phyloP scores from a whole-genome alignment of 2,329 filamentous ascomycete species.

The Cladosporium sp. region DNA sequence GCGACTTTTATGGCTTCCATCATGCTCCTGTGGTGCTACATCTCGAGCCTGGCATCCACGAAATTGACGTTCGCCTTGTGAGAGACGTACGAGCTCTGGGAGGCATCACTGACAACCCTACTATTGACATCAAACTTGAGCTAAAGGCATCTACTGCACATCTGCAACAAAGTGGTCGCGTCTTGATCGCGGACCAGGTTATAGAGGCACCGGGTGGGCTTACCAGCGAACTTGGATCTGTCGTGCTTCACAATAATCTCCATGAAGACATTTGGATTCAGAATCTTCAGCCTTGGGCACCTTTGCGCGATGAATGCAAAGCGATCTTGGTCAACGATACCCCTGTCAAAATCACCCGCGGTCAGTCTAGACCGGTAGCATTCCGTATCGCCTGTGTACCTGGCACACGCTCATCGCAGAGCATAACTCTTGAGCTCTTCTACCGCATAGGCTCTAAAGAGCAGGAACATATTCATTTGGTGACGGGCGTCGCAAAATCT shows the following conservation, averaged over 20 bases:
- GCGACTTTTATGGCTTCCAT: slow-evolving; percentile 52
- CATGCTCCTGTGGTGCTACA: slow-evolving; percentile 48
- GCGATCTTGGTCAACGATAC: slow-evolving; percentile 13
- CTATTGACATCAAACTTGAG: slow-evolving; percentile 40
- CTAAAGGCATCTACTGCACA: slow-evolving; percentile 25
- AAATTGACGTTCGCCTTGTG: slow-evolving; percentile 50
- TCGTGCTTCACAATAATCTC: slow-evolving; percentile 45
- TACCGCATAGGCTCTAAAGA: slow-evolving; percentile 15
- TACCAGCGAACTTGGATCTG: slow-evolving; percentile 45
- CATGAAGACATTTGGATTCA: slow-evolving; percentile 19
- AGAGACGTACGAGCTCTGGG: slow-evolving; percentile 57
- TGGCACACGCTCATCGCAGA: neutral
- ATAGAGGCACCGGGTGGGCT: slow-evolving; percentile 37
- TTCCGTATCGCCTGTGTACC: slow-evolving; percentile 33
- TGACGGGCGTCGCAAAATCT: neutral
- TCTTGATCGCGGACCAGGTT: slow-evolving; percentile 51
- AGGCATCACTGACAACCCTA: slow-evolving; percentile 43
- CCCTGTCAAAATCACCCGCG: slow-evolving; percentile 28
- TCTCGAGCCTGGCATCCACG: slow-evolving; percentile 48
- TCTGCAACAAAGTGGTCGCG: slow-evolving; percentile 28
- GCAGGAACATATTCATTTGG: neutral
- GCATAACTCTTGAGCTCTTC: slow-evolving; percentile 14
- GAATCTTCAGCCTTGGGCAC: slow-evolving; percentile 13
- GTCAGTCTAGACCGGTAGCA: slow-evolving; percentile 32
- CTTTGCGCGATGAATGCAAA: slow-evolving; percentile 15